Evolutionary conservation across 176 grass and related monocot genomes (phyloP).

Genomic region (Carex littledalei): DNA sequence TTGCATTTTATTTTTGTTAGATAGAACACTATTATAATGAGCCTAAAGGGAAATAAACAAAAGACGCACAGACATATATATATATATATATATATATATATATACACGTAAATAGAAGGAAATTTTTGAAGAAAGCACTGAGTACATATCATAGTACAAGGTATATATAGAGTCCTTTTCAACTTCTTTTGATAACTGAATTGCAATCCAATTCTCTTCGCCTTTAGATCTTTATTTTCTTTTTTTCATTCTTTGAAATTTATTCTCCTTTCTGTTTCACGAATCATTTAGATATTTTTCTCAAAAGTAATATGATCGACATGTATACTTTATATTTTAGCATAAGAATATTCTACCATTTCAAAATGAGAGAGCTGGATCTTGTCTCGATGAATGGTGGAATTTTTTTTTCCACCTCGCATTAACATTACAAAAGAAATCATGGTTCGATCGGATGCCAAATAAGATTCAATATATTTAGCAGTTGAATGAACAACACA

Average conservation of each 20-base stretch:
- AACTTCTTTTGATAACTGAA: slow-evolving; percentile 4
- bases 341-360: neutral
- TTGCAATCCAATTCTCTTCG: slow-evolving; percentile 1
- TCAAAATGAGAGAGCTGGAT: neutral
- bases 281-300: slow-evolving; percentile 11
- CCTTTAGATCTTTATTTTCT: neutral
- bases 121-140: slow-evolving; percentile 8
- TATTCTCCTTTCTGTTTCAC: slow-evolving; percentile 17
- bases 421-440: neutral
- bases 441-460: neutral
- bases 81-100: too few species aligned
- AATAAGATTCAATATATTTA: neutral
- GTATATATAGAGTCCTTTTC: slow-evolving; percentile 22
- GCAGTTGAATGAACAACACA: neutral
- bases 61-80: neutral
- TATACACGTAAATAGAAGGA: neutral
- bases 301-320: neutral
- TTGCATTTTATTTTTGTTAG: neutral
- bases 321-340: neutral
- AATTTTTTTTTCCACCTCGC: neutral
- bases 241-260: neutral
- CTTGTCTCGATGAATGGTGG: neutral
- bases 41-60: neutral
- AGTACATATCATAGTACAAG: slow-evolving; percentile 18
- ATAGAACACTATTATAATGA: neutral